Conservation (phyloP, 208 protist genomes). For the Acanthamoeba royreba region DNA sequence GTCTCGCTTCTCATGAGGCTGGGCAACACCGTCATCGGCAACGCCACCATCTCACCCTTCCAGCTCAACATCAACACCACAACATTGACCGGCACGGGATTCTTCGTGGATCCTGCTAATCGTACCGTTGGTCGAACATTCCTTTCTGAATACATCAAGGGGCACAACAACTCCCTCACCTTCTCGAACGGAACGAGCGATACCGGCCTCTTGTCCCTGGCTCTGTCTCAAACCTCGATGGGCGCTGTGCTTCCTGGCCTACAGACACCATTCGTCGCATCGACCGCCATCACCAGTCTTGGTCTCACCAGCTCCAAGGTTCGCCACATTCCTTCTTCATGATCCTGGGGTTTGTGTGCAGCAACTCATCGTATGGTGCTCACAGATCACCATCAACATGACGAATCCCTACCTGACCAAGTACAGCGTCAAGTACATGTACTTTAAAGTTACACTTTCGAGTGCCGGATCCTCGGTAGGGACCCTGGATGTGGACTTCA, state of each 20-base stretch:
- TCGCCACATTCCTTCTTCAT: not conserved
- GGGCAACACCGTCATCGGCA: not conserved
- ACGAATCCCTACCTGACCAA: not conserved
- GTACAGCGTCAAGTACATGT: not conserved
- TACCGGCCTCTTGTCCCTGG: not conserved
- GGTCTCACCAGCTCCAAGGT: not conserved
- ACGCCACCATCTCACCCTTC: not conserved
- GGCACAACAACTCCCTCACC: not conserved
- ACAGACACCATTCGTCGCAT: not conserved
- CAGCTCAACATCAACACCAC: not conserved
- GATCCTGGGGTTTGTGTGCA: not conserved
- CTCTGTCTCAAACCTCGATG: not conserved
- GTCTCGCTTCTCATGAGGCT: not conserved
- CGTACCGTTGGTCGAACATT: not conserved
- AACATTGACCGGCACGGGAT: not conserved
- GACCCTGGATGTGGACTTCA: not conserved
- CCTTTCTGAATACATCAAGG: not conserved
- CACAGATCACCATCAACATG: not conserved
- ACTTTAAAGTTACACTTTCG: not conserved
- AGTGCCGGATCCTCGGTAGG: not conserved
- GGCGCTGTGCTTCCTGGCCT: not conserved
- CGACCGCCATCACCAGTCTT: not conserved
- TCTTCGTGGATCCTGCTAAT: not conserved
- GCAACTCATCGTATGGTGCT: not conserved
- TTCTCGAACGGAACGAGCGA: not conserved